phyloP scores from a whole-genome alignment of 2,329 filamentous ascomycete species.

The Fusarium staphyleae region DNA sequence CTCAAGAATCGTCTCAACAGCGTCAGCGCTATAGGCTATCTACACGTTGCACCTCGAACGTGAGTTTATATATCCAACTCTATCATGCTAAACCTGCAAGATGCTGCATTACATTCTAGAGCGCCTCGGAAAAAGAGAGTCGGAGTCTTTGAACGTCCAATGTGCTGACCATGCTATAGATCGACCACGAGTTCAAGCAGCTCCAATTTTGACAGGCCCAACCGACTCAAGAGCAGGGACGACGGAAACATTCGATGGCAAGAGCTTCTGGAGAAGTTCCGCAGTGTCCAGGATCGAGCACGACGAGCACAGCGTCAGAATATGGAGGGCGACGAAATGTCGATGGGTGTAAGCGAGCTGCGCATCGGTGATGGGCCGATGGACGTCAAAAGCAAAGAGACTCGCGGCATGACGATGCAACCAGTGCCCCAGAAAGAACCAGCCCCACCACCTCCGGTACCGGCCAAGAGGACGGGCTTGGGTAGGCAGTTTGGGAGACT shows the following conservation, averaged over 20 bases:
- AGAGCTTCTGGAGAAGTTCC: conserved; percentile 94
- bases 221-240: conserved; percentile 80
- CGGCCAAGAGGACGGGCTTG: conserved; percentile 67
- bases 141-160: too few species aligned
- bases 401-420: conserved; percentile 46
- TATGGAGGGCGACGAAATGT: conserved; percentile 58
- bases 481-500: conserved; percentile 74
- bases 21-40: conserved; percentile 94
- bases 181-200: conserved; percentile 56
- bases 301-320: conserved; percentile 71
- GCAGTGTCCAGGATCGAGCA: conserved; percentile 85
- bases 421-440: conserved; percentile 60
- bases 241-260: conserved; percentile 89
- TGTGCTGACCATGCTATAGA: conserved; percentile 38
- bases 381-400: conserved; percentile 53
- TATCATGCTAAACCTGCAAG: neutral
- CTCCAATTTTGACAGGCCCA: conserved; percentile 73
- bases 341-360: conserved; percentile 54
- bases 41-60: conserved; percentile 82
- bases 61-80: conserved; percentile 52
- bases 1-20: conserved; percentile 96
- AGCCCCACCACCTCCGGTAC: conserved; percentile 50
- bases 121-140: neutral
- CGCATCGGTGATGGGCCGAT: conserved; percentile 51
- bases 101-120: neutral